Evolutionary conservation across 2,329 filamentous ascomycete species (phyloP).

Genomic region (Pseudopithomyces maydicus): DNA sequence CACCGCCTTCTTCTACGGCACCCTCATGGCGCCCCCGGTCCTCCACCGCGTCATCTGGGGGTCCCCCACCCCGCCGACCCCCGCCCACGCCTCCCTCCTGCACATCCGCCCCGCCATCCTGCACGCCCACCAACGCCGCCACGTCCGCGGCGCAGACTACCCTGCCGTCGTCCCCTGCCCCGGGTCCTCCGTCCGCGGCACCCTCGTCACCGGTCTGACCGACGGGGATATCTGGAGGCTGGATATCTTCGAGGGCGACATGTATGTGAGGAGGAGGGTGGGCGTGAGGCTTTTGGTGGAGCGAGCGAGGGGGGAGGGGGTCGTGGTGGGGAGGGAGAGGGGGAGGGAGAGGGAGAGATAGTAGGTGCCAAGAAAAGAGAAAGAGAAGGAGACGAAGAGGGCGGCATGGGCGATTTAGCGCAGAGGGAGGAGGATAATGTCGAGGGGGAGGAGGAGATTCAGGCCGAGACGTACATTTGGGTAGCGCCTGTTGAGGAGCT

Average conservation of each 20-base stretch:
- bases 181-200: slow-evolving; percentile 68
- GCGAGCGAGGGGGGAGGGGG: too few species aligned
- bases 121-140: slow-evolving; percentile 70
- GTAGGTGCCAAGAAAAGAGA: slow-evolving; percentile 30
- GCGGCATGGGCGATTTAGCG: slow-evolving; percentile 27
- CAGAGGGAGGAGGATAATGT: slow-evolving; percentile 31
- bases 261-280: slow-evolving; percentile 67
- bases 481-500: slow-evolving; percentile 54
- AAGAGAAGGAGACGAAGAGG: slow-evolving; percentile 32
- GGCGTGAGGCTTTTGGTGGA: slow-evolving; percentile 49
- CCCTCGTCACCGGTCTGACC: slow-evolving; percentile 76
- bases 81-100: slow-evolving; percentile 59
- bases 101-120: slow-evolving; percentile 78
- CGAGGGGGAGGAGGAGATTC: slow-evolving; percentile 48
- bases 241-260: slow-evolving; percentile 79
- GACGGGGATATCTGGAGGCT: slow-evolving; percentile 75
- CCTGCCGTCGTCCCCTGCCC: slow-evolving; percentile 68
- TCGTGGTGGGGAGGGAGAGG: slow-evolving; percentile 19
- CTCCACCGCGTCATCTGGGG: slow-evolving; percentile 85
- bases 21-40: slow-evolving; percentile 82
- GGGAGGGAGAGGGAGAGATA: slow-evolving; percentile 19
- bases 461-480: slow-evolving; percentile 59
- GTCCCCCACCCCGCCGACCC: slow-evolving; percentile 53
- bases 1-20: slow-evolving; percentile 71
- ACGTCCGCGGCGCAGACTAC: slow-evolving; percentile 75